Percentiles rank a stretch among this genome's conserved stretches.
These are phyloP conservation scores for Didymella segeticola DNA, from an alignment of 2,329 filamentous ascomycete species.

Conservation along the genomic window DNA sequence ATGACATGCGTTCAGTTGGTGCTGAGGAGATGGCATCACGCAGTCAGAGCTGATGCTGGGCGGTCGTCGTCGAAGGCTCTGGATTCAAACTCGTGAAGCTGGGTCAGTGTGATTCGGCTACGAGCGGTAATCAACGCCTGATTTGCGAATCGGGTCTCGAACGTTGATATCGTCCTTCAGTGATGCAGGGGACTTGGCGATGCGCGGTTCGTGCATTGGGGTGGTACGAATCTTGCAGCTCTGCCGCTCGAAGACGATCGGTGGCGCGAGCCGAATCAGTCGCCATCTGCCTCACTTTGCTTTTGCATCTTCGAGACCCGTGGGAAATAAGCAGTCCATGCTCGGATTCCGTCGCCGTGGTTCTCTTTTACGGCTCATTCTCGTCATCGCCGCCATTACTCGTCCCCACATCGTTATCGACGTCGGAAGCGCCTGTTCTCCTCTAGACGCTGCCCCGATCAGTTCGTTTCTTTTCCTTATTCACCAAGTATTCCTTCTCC, in stretches of 20 bases:
- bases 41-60: not conserved
- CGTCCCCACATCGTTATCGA: slow-evolving; percentile 41
- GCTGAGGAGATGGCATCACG: not conserved
- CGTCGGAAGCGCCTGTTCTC: slow-evolving; percentile 29
- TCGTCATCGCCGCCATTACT: slow-evolving; percentile 25
- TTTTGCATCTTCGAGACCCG: slow-evolving; percentile 11
- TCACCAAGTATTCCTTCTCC: slow-evolving; percentile 48
- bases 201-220: slow-evolving; percentile 10
- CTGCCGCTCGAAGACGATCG: slow-evolving; percentile 6
- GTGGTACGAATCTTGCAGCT: slow-evolving; percentile 19
- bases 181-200: slow-evolving; percentile 22
- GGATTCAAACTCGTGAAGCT: not conserved
- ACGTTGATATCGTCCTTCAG: slow-evolving; percentile 9
- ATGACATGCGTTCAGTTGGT: slow-evolving; percentile 3
- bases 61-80: not conserved
- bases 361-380: slow-evolving; percentile 2
- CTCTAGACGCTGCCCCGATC: slow-evolving; percentile 33
- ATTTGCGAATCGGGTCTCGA: slow-evolving; percentile 15
- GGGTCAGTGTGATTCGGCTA: not conserved
- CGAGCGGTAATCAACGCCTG: slow-evolving; percentile 2
- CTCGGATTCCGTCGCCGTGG: not conserved
- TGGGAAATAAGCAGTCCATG: slow-evolving; percentile 1
- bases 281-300: slow-evolving; percentile 14
- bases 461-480: slow-evolving; percentile 39
- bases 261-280: slow-evolving; percentile 8